Evolutionary conservation across 179 eudicot species (phyloP), one percentile per base, ranked within the genome.

Genomic region (Spergularia azorica): DNA sequence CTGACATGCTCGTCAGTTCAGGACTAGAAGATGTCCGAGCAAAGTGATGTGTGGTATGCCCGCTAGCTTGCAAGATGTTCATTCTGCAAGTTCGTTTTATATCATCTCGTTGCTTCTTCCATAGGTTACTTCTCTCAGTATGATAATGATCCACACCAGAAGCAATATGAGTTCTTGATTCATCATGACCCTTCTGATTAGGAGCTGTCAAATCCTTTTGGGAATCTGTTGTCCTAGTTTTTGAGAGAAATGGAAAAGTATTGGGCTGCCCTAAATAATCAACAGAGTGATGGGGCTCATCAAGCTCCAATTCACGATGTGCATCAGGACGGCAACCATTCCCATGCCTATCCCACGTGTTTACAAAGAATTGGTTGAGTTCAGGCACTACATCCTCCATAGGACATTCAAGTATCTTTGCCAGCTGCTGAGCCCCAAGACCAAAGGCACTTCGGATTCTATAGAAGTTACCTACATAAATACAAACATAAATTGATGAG

Each of bases 361-460:
- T 89, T 73, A 81, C 71, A 77, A 89, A 89, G 77, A 87, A 87
- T 32, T 78, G 90, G 79, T 84, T 79, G 76, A 89, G 81, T 80
- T 84, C 90, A 43, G 73, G 82, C 52, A 74, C 76, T 17, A 87
- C 63, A 62, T 77, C 78, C 63, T 85, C 90, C 74, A 82, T 78
- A 26, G 85, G 86, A 75, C 92, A 82, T 46, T 85, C 81, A 32
- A 89, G 84, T 56, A 89, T 77, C 67, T 82, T 86, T 54, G 88
- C 87, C 16, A 89, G 82, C 79, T 80, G 73, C 75, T 87, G 79
- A 17, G 87, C 90, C 81, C 92, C 92, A 73, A 85, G 81, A 71
- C 84, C 75, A 72, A 89, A 87, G 76, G 92, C 92, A 75, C 92
- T 89, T 15, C 92, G 89, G 66, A 89, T 87, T 82, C 92, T 87